Evolutionary conservation across 768 basidiomycete species (phyloP).

Genomic region (Tricholoma matsutake): DNA sequence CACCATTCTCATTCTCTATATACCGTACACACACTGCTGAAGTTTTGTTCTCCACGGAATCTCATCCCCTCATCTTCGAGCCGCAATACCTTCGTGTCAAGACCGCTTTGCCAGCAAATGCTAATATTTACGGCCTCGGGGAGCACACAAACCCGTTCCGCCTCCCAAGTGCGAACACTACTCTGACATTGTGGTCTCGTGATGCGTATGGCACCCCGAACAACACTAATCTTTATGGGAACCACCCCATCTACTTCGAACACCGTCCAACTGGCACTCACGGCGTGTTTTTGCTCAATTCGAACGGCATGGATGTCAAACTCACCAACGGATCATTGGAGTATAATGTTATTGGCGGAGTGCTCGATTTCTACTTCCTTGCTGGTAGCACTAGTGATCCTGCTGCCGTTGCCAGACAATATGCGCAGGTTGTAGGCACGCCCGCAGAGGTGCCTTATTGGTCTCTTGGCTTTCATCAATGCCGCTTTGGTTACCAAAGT

Average conservation of each 20-base stretch:
- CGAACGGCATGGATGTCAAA: conserved; percentile 79
- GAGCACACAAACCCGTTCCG: conserved; percentile 68
- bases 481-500: conserved; percentile 68
- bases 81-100: conserved; percentile 75
- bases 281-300: conserved; percentile 66
- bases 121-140: conserved; percentile 80
- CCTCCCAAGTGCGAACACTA: conserved; percentile 45
- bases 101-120: conserved; percentile 51
- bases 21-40: conserved; percentile 46
- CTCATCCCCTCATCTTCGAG: conserved; percentile 67
- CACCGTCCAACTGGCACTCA: conserved; percentile 65
- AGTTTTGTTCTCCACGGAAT: conserved; percentile 58
- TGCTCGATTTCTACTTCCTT: conserved; percentile 78
- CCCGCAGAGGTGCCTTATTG: conserved; percentile 77
- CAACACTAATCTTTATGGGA: conserved; percentile 67
- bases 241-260: conserved; percentile 72
- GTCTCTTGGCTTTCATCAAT: conserved; percentile 71
- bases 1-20: conserved; percentile 63
- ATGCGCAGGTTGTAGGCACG: conserved; percentile 59
- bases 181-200: conserved; percentile 59
- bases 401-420: conserved; percentile 59
- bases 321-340: conserved; percentile 55
- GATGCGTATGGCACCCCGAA: conserved; percentile 58
- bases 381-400: conserved; percentile 62
- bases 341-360: conserved; percentile 76